Evolutionary conservation across 805 yeast genomes (phyloP).

Genomic region (Aciculoconidium aculeatum): DNA sequence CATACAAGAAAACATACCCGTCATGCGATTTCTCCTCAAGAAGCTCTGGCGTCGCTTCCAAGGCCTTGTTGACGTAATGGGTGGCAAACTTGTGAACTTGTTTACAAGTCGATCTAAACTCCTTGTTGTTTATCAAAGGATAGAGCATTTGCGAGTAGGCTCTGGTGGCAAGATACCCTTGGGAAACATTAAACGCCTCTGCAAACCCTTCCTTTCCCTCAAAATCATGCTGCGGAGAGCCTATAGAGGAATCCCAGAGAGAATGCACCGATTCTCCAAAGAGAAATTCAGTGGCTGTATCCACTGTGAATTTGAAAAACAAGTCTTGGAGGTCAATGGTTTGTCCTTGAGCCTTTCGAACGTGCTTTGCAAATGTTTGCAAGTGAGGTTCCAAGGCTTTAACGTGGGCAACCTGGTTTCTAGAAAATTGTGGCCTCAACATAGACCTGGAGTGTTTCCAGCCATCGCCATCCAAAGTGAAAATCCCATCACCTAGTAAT

Average conservation of each 20-base stretch:
- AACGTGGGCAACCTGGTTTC: conserved; percentile 23
- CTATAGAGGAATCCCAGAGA: conserved; percentile 19
- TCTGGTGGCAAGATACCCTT: conserved; percentile 29
- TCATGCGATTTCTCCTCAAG: conserved; percentile 12
- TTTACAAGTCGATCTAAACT: conserved; percentile 26
- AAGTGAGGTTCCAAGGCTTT: conserved; percentile 20
- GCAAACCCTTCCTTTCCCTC: conserved; percentile 28
- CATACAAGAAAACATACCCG: conserved; percentile 23
- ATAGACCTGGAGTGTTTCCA: conserved; percentile 24
- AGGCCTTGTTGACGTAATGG: conserved; percentile 11
- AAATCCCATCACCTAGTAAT: conserved; percentile 22
- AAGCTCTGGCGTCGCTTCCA: conserved; percentile 11
- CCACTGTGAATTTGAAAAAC: conserved; percentile 31
- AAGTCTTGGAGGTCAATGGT: conserved; percentile 28
- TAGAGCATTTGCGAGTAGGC: conserved; percentile 22
- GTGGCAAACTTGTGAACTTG: conserved; percentile 26
- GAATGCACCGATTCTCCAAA: conserved; percentile 33
- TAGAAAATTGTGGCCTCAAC: conserved; percentile 24
- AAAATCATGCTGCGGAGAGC: conserved; percentile 7
- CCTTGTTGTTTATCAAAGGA: conserved; percentile 14
- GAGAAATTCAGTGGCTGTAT: conserved; percentile 37
- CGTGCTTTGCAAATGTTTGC: conserved; percentile 13
- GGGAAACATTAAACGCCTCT: conserved; percentile 28
- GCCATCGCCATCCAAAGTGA: conserved; percentile 23
- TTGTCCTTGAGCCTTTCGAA: conserved; percentile 14